Base-by-base conservation (phyloP, 805 yeast genomes). In the Ogataea trehaloabstinens region DNA sequence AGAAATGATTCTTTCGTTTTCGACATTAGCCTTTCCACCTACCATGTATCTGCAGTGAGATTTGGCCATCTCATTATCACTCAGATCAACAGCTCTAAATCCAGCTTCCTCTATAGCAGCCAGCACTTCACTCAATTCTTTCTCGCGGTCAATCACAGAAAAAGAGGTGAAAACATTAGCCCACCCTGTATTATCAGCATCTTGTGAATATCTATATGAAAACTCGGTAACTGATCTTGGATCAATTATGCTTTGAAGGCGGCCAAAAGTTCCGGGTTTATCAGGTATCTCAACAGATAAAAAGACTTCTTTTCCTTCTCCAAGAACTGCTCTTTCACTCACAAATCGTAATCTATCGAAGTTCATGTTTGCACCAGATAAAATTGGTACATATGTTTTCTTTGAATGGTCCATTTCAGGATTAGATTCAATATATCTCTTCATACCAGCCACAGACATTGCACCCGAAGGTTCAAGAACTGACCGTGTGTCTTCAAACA, bases 381-480 rank as follows among this genome's bases (percentile, higher is more conserved):
- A 70, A 17, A 93, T 74, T 5, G 97, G 91, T 28, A 86, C 83
- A 54, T 87, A 89, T 1, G 87, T 80, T 46, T 80, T 76, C 34
- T 70, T 65, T 4, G 79, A 66, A 54, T 85, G 95, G 52, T 84
- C 85, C 28, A 80, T 70, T 38, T 84, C 86, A 6, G 86, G 84
- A 52, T 83, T 80, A 19, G 64, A 59, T 18, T 75, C 71, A 27
- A 91, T 73, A 60, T 89, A 93, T 53, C 82, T 82, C 58, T 87
- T 88, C 71, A 90, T 64, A 38, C 98, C 99, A 2, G 99, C 99
- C 33, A 91, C 96, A 3, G 95, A 72, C 63, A 95, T 74, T 0
- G 99, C 99, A 48, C 99, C 99, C 4, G 97, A 83, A 6, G 99
- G 99, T 66, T 93, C 99, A 24, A 88, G 85, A 40, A 93, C 78